These are phyloP conservation scores for Chenopodium album DNA, from an alignment of 148 eudicot genomes.

Conservation along the genomic window DNA sequence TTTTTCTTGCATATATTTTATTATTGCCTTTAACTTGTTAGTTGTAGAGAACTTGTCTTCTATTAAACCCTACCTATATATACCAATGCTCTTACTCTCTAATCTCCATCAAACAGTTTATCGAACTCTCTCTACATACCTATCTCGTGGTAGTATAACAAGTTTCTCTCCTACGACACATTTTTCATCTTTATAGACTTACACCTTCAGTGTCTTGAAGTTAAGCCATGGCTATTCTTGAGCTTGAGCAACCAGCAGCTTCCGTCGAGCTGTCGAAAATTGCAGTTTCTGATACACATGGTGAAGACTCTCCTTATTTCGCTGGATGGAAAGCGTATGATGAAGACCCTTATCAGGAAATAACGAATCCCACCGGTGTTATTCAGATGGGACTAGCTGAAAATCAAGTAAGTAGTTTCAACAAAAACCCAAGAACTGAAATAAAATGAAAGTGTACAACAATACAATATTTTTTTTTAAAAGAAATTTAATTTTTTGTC, in stretches of 20 bases:
- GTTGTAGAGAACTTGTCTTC: slow-evolving; percentile 24
- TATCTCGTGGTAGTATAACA: background rate
- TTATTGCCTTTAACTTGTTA: slow-evolving; percentile 12
- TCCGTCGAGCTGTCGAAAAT: slow-evolving; percentile 56
- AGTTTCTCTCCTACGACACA: background rate
- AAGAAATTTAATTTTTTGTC: too few relatives aligned
- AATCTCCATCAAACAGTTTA: slow-evolving; percentile 28
- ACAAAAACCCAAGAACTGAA: background rate
- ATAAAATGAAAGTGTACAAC: background rate
- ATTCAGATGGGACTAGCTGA: slow-evolving; percentile 98
- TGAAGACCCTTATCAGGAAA: slow-evolving; percentile 73
- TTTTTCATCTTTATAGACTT: background rate
- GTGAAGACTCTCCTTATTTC: slow-evolving; percentile 93
- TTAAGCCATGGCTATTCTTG: slow-evolving; percentile 55
- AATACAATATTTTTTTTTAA: too few relatives aligned
- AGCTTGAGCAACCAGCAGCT: slow-evolving; percentile 48
- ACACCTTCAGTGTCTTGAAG: background rate
- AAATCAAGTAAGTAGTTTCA: slow-evolving; percentile 63
- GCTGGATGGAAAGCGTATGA: slow-evolving; percentile 99
- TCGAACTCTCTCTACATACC: slow-evolving; percentile 1
- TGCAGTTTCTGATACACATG: slow-evolving; percentile 89
- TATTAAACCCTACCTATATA: slow-evolving; percentile 32
- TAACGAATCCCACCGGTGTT: slow-evolving; percentile 65
- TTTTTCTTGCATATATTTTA: slow-evolving; percentile 11
- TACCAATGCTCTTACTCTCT: slow-evolving; percentile 20